Base-by-base conservation (phyloP, 2,329 filamentous ascomycete genomes). In the Colletotrichum karsti region DNA sequence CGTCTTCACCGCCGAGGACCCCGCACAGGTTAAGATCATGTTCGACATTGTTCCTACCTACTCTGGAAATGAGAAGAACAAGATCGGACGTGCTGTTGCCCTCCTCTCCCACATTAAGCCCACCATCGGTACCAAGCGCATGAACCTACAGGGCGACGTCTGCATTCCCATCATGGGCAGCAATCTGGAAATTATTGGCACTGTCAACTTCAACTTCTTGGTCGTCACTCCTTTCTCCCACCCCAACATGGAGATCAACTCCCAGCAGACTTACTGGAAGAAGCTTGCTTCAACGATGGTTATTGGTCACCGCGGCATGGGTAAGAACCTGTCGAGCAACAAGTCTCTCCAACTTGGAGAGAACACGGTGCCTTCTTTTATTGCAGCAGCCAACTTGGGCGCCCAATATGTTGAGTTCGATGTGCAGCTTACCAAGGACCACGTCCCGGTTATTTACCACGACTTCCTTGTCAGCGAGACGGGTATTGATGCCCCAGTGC, bases 401-500 rank as follows among this genome's bases (percentile, higher is more conserved):
- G 96, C 90, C 3, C 87, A 91, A 63, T 92, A 91, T 73, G 89
- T 92, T 51, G 89, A 91, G 73, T 91, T 92, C 75, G 96, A 99
- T 77, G 96, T 99, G 1, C 96, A 99, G 77, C 84, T 99, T 41
- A 99, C 96, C n/a, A 99, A 99, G 76, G 96, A 99, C 77, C 94
- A 97, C 74, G 94, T 99, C 2, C 96, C 96, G 0, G 95, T 99
- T 71, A 97, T 99, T 74, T 99, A 99, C 77, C 96, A 99, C 77
- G 96, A 99, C 79, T 99, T 99, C 76, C 85, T 98, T 13, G 96
- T 99, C 77, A 97, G 94, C 76, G 96, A 99, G 81, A 98, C 96
- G 0, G 96, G 97, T 9, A 96, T 98, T 60, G 96, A 99, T 76
- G 96, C 96, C 0, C 96, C 96, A 0, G 95, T 99, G 2, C 96